Evolutionary conservation across 345 rosid species (phyloP).

Genomic region (Eucalyptus pauciflora): DNA sequence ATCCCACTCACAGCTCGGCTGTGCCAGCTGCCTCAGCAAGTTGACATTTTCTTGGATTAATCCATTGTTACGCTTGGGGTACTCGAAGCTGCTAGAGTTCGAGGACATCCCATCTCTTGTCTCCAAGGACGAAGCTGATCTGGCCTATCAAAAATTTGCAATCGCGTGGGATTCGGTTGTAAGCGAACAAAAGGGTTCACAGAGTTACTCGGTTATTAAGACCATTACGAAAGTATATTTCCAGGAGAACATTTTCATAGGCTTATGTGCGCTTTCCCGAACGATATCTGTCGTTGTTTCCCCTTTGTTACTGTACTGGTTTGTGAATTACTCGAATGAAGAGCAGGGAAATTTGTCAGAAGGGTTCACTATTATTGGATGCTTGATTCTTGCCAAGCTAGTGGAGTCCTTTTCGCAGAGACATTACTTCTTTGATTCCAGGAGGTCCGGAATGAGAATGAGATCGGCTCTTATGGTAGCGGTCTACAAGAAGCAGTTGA

Average conservation of each 20-base stretch:
- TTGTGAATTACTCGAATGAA: slow-evolving; percentile 41
- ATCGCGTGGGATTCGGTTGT: slow-evolving; percentile 30
- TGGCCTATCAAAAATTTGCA: slow-evolving; percentile 43
- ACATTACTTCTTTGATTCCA: slow-evolving; percentile 46
- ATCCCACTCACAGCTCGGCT: slow-evolving; percentile 12
- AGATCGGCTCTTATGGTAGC: slow-evolving; percentile 73
- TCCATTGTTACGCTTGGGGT: slow-evolving; percentile 48
- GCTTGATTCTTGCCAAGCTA: slow-evolving; percentile 26
- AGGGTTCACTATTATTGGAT: slow-evolving; percentile 47
- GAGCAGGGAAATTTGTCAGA: slow-evolving; percentile 5
- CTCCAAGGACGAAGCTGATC: slow-evolving; percentile 41
- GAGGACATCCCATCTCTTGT: slow-evolving; percentile 57
- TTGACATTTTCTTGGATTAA: slow-evolving; percentile 59
- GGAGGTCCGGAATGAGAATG: slow-evolving; percentile 66
- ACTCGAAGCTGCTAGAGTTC: slow-evolving; percentile 31
- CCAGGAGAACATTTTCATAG: slow-evolving; percentile 38
- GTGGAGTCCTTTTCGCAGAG: slow-evolving; percentile 68
- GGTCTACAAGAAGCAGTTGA: slow-evolving; percentile 48
- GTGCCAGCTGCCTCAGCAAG: slow-evolving; percentile 34
- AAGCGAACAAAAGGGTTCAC: slow-evolving; percentile 2
- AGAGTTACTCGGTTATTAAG: slow-evolving; percentile 30
- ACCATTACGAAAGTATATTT: slow-evolving; percentile 35
- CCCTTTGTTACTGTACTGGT: slow-evolving; percentile 54
- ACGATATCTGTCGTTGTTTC: slow-evolving; percentile 32
- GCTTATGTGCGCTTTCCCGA: slow-evolving; percentile 36